These are phyloP conservation scores for Chaetothyriales sp. DNA, from an alignment of 2,329 filamentous ascomycete species.

Conservation along the genomic window DNA sequence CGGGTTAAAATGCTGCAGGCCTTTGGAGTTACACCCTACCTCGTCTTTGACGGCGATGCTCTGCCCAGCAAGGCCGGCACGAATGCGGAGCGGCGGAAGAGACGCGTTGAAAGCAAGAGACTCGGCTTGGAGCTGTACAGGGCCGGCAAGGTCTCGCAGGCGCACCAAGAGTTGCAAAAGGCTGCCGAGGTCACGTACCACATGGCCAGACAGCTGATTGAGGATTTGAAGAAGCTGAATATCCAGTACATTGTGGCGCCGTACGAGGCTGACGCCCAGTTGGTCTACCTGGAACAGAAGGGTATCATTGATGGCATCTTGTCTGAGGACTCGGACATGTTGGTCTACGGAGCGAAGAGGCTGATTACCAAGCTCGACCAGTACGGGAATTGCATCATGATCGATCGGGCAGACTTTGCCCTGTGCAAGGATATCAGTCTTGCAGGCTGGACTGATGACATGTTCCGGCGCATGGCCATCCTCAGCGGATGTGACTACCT, in stretches of 20 bases:
- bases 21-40: constrained; percentile 83
- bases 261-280: constrained; percentile 93
- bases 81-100: constrained; percentile 59
- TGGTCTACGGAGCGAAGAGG: constrained; percentile 86
- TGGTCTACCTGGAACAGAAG: constrained; percentile 80
- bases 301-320: constrained; percentile 76
- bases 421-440: constrained; percentile 76
- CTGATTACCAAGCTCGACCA: constrained; percentile 88
- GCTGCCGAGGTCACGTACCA: constrained; percentile 88
- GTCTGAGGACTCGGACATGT: constrained; percentile 88
- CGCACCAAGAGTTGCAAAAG: constrained; percentile 79
- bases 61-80: constrained; percentile 85
- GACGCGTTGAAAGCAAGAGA: constrained; percentile 61
- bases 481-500: constrained; percentile 93
- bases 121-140: constrained; percentile 64
- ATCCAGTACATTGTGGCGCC: constrained; percentile 86
- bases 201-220: constrained; percentile 85
- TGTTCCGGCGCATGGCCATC: constrained; percentile 92
- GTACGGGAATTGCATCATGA: constrained; percentile 82
- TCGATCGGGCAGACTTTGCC: constrained; percentile 77
- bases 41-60: constrained; percentile 92
- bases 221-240: constrained; percentile 66
- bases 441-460: constrained; percentile 77
- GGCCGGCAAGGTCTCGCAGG: constrained; percentile 65
- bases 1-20: constrained; percentile 87